These are phyloP conservation scores for Cryphonectria carpinicola DNA, from an alignment of 2,329 filamentous ascomycete genomes.

Conservation along the genomic window DNA sequence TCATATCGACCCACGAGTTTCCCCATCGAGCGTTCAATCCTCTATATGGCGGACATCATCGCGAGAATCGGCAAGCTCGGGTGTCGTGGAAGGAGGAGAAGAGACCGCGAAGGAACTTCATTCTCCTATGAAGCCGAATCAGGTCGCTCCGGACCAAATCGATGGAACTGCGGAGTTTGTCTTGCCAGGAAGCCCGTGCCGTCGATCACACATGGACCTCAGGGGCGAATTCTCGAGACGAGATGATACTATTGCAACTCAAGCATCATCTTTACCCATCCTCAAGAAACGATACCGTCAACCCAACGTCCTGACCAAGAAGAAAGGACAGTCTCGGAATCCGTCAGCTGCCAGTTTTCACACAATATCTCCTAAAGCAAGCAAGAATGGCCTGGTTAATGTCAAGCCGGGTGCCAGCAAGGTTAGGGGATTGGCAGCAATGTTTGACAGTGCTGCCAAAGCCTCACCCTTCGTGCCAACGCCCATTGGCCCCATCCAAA, in stretches of 20 bases:
- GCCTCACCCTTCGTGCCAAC: slow-evolving; percentile 32
- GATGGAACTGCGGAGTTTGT: slow-evolving; percentile 21
- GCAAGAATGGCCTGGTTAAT: slow-evolving; percentile 6
- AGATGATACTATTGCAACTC: not conserved
- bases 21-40: slow-evolving; percentile 7
- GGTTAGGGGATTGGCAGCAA: slow-evolving; percentile 56
- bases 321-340: slow-evolving; percentile 7
- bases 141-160: slow-evolving; percentile 20
- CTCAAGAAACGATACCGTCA: slow-evolving; percentile 8
- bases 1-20: slow-evolving; percentile 1
- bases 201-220: slow-evolving; percentile 17
- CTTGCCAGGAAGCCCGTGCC: slow-evolving; percentile 10
- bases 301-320: slow-evolving; percentile 13
- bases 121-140: not conserved
- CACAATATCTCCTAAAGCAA: slow-evolving; percentile 16
- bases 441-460: slow-evolving; percentile 49
- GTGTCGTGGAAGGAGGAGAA: not conserved
- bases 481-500: slow-evolving; percentile 8
- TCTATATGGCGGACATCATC: slow-evolving; percentile 12
- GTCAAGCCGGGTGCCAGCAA: slow-evolving; percentile 36
- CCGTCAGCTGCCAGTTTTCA: slow-evolving; percentile 23
- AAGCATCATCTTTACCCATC: slow-evolving; percentile 10
- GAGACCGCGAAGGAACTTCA: not conserved
- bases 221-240: slow-evolving; percentile 2
- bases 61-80: slow-evolving; percentile 15